These are phyloP conservation scores for Ophiostoma ulmi DNA, from an alignment of 2,329 filamentous ascomycete species.

Conservation along the genomic window DNA sequence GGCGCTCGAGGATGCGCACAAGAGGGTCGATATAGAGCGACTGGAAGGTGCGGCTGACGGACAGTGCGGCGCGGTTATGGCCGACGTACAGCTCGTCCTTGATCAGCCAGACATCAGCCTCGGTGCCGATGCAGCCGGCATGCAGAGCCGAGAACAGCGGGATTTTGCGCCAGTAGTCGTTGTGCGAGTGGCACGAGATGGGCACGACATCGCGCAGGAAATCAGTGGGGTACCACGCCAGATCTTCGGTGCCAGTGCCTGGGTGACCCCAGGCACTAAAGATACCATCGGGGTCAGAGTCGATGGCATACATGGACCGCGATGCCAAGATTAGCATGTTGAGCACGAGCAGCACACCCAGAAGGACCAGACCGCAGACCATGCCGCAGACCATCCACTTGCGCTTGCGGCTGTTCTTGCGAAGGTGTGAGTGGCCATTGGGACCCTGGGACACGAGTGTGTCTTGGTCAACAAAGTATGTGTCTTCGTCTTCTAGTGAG, in stretches of 20 bases:
- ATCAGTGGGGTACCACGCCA: constrained; percentile 46
- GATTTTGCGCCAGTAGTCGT: constrained; percentile 63
- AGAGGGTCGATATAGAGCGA: constrained; percentile 62
- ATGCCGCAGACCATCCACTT: constrained; percentile 32
- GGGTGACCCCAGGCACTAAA: constrained; percentile 37
- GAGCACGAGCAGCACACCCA: constrained; percentile 30
- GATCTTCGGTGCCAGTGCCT: constrained; percentile 37
- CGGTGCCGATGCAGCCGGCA: constrained; percentile 56
- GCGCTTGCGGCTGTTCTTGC: neutral
- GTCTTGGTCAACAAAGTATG: constrained; percentile 24
- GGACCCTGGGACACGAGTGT: constrained; percentile 21
- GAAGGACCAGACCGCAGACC: constrained; percentile 31
- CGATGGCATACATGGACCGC: constrained; percentile 21
- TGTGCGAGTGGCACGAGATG: constrained; percentile 53
- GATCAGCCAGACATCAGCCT: constrained; percentile 64
- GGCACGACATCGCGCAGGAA: constrained; percentile 43
- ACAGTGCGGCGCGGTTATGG: constrained; percentile 53
- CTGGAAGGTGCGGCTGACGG: constrained; percentile 52
- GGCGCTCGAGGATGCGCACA: constrained; percentile 49
- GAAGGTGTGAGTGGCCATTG: constrained; percentile 23
- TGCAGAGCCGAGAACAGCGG: constrained; percentile 59
- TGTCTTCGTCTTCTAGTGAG: constrained; percentile 13
- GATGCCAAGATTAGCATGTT: constrained; percentile 26
- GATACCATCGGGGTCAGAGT: constrained; percentile 30
- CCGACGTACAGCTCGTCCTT: constrained; percentile 44